Evolutionary conservation across 805 yeast species (phyloP), one percentile per base, ranked within the genome.

Genomic region (Candida alai): DNA sequence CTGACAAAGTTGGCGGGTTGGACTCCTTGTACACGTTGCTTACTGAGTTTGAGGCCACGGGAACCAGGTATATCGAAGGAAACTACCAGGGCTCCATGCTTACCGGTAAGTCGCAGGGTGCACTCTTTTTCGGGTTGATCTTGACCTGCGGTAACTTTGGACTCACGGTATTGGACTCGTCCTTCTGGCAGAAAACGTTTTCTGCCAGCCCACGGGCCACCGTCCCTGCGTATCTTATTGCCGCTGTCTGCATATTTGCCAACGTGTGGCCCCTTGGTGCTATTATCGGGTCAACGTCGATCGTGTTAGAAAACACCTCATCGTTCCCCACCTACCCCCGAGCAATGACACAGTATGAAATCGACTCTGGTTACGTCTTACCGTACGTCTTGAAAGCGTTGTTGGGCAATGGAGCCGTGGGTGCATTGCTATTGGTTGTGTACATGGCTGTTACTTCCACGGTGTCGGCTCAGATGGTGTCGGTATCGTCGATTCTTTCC

Each of bases 371-470:
- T 3, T 48, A 51, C 30, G 60, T 53, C 4, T 41, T 56, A 13
- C 54, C 58, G 6, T 57, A 51, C 28, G 52, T 56, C 9, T 32
- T 58, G 27, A 53, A 58, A 28, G 53, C 57, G 15, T 41, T 54
- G 10, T 34, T 58, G 19, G 62, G 63, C 3, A 44, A 56, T 21
- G 48, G 55, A 9, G 60, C 50, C 4, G 44, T 56, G 15, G 65
- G 57, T 12, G 62, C 54, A 9, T 36, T 51, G 24, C 43, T 62
- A 16, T 42, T 62, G 23, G 51, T 60, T 31, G 45, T 62, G 16
- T 62, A 59, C 37, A 49, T 62, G 42, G 62, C 68, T 2, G 66
- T 62, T 16, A 62, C 69, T 7, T 60, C 67, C 11, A 58, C 68
- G 5, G 60, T 58, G 6, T 54, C 63, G 32, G 65, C 68, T 5